Evolutionary conservation across 108 stramenopile species (phyloP).

Genomic region (Fistulifera pelliculosa): DNA sequence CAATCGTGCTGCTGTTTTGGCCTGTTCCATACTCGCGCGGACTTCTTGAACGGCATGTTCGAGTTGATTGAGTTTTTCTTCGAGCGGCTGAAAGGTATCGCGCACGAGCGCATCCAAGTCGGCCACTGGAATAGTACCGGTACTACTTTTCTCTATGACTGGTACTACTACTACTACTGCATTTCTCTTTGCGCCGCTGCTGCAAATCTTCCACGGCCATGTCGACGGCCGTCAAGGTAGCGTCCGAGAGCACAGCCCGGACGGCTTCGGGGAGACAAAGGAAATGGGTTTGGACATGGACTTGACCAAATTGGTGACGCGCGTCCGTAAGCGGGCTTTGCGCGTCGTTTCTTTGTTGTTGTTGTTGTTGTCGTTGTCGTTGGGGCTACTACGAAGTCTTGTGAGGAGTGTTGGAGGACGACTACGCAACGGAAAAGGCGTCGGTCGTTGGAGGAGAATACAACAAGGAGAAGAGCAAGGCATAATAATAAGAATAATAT

Average conservation of each 20-base stretch:
- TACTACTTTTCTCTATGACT: too few relatives aligned
- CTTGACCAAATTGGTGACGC: too few relatives aligned
- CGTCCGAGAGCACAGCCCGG: conserved; percentile 31
- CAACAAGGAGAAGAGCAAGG: too few relatives aligned
- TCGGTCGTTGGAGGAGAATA: too few relatives aligned
- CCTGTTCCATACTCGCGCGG: conserved; percentile 14
- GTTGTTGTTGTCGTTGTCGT: too few relatives aligned
- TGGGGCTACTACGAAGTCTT: too few relatives aligned
- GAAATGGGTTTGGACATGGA: too few relatives aligned
- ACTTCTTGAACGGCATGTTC: conserved; percentile 27
- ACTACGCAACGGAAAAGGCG: too few relatives aligned
- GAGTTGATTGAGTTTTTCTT: conserved; percentile 28
- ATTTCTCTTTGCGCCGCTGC: background rate
- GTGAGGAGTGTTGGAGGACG: too few relatives aligned
- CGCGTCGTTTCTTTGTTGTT: too few relatives aligned
- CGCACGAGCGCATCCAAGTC: conserved; percentile 16
- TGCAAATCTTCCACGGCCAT: conserved; percentile 27
- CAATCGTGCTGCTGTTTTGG: conserved; percentile 23
- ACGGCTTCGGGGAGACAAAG: conserved; percentile 18
- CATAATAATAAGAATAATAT: too few relatives aligned
- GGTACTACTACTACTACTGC: background rate
- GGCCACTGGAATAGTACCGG: background rate
- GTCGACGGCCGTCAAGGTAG: conserved; percentile 31
- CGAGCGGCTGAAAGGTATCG: conserved; percentile 44
- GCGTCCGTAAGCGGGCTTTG: too few relatives aligned